Evolutionary conservation across 768 basidiomycete genomes (phyloP).

Genomic region (Leccinum incarnatum): DNA sequence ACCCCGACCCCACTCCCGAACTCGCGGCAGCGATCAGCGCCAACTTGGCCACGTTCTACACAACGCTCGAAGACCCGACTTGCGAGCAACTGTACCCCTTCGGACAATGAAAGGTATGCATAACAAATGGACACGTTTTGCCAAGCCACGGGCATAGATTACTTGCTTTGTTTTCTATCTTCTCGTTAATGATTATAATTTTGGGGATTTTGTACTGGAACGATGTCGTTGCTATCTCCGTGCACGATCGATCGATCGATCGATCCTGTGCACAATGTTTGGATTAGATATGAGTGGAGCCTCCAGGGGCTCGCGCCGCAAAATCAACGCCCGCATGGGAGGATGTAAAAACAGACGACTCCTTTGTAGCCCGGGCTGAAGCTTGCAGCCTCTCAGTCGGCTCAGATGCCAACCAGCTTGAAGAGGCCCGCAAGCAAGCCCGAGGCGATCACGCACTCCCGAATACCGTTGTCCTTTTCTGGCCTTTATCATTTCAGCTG

Average conservation of each 20-base stretch:
- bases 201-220: neutral
- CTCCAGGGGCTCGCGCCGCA: no score
- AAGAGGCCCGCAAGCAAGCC: no score
- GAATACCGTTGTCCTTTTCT: no score
- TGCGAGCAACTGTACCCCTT: slow-evolving; percentile 20
- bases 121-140: neutral
- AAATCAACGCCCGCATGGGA: no score
- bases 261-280: neutral
- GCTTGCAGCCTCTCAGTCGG: no score
- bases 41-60: slow-evolving; percentile 18
- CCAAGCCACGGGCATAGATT: neutral
- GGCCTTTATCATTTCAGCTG: no score
- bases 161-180: neutral
- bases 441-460: no score
- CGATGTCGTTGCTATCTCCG: neutral
- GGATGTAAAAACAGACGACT: no score
- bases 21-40: slow-evolving; percentile 22
- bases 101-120: slow-evolving; percentile 5
- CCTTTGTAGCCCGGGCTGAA: no score
- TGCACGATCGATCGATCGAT: no score
- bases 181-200: neutral
- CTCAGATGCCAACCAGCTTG: no score
- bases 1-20: slow-evolving; percentile 21
- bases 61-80: slow-evolving; percentile 6
- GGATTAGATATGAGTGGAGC: neutral